phyloP scores from a whole-genome alignment of 305 asterid species.

The Lippia alba region DNA sequence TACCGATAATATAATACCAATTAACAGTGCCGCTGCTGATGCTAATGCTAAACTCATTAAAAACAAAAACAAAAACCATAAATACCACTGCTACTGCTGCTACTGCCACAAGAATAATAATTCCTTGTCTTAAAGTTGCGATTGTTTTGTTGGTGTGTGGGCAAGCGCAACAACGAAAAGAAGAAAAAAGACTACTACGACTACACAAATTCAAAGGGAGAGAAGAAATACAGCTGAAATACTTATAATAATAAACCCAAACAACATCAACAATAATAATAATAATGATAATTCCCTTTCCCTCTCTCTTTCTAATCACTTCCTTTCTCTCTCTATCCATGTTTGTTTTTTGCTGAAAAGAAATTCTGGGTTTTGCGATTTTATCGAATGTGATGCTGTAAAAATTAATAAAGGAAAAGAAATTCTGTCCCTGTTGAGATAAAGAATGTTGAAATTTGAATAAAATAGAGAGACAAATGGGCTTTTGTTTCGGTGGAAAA shows the following conservation, averaged over 20 bases:
- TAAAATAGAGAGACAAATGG: conserved; percentile 39
- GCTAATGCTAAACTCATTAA: conserved; percentile 30
- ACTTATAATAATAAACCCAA: conserved; percentile 47
- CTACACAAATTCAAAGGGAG: conserved; percentile 41
- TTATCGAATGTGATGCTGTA: conserved; percentile 57
- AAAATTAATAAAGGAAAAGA: conserved; percentile 29
- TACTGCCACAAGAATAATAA: conserved; percentile 32
- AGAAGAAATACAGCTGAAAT: conserved; percentile 42
- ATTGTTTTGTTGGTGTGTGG: conserved; percentile 40
- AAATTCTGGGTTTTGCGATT: conserved; percentile 34
- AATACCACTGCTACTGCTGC: conserved; percentile 28
- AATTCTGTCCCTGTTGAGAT: conserved; percentile 26
- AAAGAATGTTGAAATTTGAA: conserved; percentile 39
- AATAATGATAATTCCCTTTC: too few relatives aligned
- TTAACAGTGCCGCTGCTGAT: conserved; percentile 46
- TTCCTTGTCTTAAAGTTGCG: conserved; percentile 42
- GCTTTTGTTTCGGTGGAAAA: conserved; percentile 44
- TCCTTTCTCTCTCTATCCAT: conserved; percentile 31
- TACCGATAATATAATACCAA: conserved; percentile 57
- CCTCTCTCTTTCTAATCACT: conserved; percentile 56
- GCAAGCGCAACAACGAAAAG: conserved; percentile 23
- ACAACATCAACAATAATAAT: conserved; percentile 37
- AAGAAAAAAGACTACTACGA: conserved; percentile 37
- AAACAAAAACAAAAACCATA: conserved; percentile 19
- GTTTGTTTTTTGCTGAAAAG: conserved; percentile 42